Evolutionary conservation across 106 monocot species (phyloP), one percentile per base, ranked within the genome.

Genomic region (Iris macrosiphon): DNA sequence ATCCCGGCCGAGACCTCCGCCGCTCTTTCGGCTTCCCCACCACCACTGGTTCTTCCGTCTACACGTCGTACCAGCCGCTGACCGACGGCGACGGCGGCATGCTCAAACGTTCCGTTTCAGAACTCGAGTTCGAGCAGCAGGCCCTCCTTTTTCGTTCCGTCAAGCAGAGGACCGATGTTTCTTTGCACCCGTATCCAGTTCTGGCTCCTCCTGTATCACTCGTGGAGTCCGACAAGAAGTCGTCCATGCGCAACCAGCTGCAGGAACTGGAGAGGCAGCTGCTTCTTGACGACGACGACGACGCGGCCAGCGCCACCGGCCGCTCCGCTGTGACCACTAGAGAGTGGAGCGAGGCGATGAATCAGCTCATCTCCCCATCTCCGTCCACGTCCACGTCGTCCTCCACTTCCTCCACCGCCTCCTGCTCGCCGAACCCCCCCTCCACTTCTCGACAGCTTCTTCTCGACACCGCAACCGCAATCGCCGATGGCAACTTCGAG

Each of bases 261-360:
- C 56, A 63, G 28, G 80, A 80, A 52, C 52, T 87, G n/a, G 86
- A 87, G 46, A 64, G 73, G 63, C 73, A 62, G 39, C 74, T 87
- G 2, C 52, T 87, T 12, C 37, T 63, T 29, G 80, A 76, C 44
- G 73, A 77, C 26, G 77, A 81, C 29, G 77, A 81, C 6, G 75
- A 46, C 28, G 62, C 68, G n/a, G 69, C 72, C 40, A 65, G 31
- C 48, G 60, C 62, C 66, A 57, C 7, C 10, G 66, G 61, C 4
- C 66, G 70, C 30, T 81, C 79, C 3, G 57, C 35, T 7, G 64
- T 67, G 31, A 67, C 75, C 20, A 72, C 29, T 26, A 60, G 41
- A 59, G 81, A 71, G 11, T 79, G 71, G 79, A 57, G 37, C 2
- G 61, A 74, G 27, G 49, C 78, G 20, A 73, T 79, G 49, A 31